These are phyloP conservation scores for Gillenia trifoliata DNA, from an alignment of 306 rosid species.

Conservation along the genomic window DNA sequence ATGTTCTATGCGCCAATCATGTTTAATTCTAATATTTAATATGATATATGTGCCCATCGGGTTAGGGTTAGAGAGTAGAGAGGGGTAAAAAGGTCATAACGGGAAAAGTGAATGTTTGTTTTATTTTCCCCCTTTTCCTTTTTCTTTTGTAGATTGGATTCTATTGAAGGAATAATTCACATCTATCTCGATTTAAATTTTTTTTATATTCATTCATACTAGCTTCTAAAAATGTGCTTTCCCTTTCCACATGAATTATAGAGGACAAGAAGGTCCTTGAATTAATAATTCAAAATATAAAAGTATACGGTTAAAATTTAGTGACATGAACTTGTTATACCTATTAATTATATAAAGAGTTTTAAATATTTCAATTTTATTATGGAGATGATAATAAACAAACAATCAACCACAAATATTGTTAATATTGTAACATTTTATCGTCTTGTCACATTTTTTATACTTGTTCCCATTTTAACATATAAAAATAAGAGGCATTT, in stretches of 20 bases:
- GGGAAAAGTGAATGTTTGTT: slow-evolving; percentile 40
- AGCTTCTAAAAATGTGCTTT: background rate
- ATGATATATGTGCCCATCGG: background rate
- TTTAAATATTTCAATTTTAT: too few relatives aligned
- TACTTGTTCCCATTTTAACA: too few relatives aligned
- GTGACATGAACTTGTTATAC: background rate
- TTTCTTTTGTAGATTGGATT: slow-evolving; percentile 14
- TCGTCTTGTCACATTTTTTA: too few relatives aligned
- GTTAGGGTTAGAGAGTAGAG: background rate
- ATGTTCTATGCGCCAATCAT: background rate
- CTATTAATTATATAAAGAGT: too few relatives aligned
- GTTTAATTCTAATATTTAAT: slow-evolving; percentile 8
- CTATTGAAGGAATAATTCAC: slow-evolving; percentile 5
- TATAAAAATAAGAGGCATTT: too few relatives aligned
- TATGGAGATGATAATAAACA: too few relatives aligned
- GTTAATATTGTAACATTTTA: too few relatives aligned
- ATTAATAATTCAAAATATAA: background rate
- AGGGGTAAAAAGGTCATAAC: slow-evolving; percentile 39
- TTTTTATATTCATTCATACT: background rate
- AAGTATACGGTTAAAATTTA: too few relatives aligned
- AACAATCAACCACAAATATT: too few relatives aligned
- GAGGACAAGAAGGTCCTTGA: background rate
- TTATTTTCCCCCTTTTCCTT: slow-evolving; percentile 17
- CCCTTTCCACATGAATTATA: background rate
- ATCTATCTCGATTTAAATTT: background rate